Conservation (phyloP, 2,329 filamentous ascomycete genomes). For the Alternaria sp. region DNA sequence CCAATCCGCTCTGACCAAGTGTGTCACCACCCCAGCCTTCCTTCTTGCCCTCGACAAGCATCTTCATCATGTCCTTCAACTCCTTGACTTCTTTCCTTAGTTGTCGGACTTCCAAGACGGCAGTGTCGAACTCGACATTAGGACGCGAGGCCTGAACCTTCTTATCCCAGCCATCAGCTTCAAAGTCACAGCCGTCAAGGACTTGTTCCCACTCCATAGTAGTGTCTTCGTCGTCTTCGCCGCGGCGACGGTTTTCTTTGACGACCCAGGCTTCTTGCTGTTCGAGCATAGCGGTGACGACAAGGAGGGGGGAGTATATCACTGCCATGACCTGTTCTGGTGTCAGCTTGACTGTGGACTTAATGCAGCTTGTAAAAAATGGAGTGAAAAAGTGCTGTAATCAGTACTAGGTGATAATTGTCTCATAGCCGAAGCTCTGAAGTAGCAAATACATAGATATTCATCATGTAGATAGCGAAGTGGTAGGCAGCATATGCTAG, state of each 20-base stretch:
- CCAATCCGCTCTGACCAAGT: slow-evolving; percentile 38
- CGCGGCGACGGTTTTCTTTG: slow-evolving; percentile 74
- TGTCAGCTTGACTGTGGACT: not conserved
- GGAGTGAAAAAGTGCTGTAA: slow-evolving; percentile 41
- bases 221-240: slow-evolving; percentile 89
- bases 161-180: slow-evolving; percentile 85
- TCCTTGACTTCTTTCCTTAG: slow-evolving; percentile 56
- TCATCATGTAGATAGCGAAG: slow-evolving; percentile 74
- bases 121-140: slow-evolving; percentile 81
- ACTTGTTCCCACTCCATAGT: slow-evolving; percentile 95
- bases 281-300: slow-evolving; percentile 74
- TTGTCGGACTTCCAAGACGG: slow-evolving; percentile 69
- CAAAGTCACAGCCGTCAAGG: slow-evolving; percentile 74
- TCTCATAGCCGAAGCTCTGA: slow-evolving; percentile 99
- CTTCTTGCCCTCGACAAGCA: slow-evolving; percentile 26
- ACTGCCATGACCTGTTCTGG: slow-evolving; percentile 72
- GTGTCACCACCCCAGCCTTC: slow-evolving; percentile 44
- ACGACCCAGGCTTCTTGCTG: slow-evolving; percentile 64
- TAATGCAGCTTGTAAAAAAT: not conserved
- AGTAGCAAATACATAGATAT: slow-evolving; percentile 99
- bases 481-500: not conserved
- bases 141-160: slow-evolving; percentile 77
- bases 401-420: slow-evolving; percentile 92
- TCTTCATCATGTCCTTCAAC: slow-evolving; percentile 52
- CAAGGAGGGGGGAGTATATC: slow-evolving; percentile 83